Conservation (phyloP, 2,329 filamentous ascomycete species). For the Capronia epimyces region DNA sequence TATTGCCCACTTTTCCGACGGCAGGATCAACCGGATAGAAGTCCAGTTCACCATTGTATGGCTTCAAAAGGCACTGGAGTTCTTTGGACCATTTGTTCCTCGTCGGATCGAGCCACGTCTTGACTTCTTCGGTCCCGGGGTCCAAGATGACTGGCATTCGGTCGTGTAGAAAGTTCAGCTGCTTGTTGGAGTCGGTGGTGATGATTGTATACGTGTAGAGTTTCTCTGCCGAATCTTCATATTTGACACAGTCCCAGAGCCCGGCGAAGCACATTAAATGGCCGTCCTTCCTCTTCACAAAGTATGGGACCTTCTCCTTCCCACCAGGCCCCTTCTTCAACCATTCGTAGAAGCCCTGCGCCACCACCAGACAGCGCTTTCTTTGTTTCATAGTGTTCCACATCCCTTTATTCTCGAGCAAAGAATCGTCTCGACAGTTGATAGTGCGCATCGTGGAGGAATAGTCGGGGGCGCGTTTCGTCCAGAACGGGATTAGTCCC, state of each 20-base stretch:
- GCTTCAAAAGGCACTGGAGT: conserved; percentile 71
- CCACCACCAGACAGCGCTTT: conserved; percentile 81
- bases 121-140: conserved; percentile 63
- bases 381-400: conserved; percentile 87
- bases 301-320: conserved; percentile 81
- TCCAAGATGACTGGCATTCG: conserved; percentile 94
- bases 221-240: conserved; percentile 67
- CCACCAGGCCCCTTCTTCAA: conserved; percentile 65
- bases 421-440: conserved; percentile 87
- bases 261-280: conserved; percentile 84
- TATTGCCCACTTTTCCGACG: conserved; percentile 90
- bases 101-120: conserved; percentile 71
- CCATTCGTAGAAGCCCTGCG: conserved; percentile 97
- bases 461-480: conserved; percentile 74
- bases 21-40: conserved; percentile 82
- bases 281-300: conserved; percentile 73
- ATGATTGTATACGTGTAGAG: conserved; percentile 89
- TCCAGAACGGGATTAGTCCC: conserved; percentile 93
- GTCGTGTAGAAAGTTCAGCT: conserved; percentile 81
- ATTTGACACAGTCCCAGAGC: conserved; percentile 81
- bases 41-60: conserved; percentile 72
- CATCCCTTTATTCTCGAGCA: conserved; percentile 71
- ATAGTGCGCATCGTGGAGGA: conserved; percentile 77
- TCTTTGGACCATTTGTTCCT: conserved; percentile 69
- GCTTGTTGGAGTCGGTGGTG: conserved; percentile 78